phyloP scores from a whole-genome alignment of 1,139 yeast species.

The Yamadazyma sp. region DNA sequence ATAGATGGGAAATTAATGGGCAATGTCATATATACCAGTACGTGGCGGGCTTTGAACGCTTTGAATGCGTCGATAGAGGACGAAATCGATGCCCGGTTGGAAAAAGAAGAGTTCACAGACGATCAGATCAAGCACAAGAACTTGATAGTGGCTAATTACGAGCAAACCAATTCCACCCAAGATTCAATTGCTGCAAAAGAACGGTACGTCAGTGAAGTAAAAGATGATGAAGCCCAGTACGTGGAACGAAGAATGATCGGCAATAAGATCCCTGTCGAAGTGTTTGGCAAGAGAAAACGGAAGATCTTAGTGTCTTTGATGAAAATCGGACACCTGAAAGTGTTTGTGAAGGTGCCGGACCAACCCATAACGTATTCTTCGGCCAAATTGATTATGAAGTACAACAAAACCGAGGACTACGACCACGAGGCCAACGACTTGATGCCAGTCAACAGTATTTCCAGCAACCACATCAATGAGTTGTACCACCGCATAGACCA shows the following conservation, averaged over 20 bases:
- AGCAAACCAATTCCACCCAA: constrained; percentile 9
- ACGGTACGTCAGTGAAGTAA: constrained; percentile 6
- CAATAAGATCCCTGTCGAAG: constrained; percentile 19
- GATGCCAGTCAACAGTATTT: constrained; percentile 20
- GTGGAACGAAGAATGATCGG: constrained; percentile 31
- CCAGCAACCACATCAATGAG: constrained; percentile 27
- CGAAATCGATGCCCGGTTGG: constrained; percentile 36
- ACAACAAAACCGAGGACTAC: constrained; percentile 23
- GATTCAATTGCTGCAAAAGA: constrained; percentile 14
- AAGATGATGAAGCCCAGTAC: constrained; percentile 18
- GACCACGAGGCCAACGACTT: constrained; percentile 13
- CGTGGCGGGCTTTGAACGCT: constrained; percentile 36
- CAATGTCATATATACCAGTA: constrained; percentile 23
- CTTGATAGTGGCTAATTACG: constrained; percentile 18
- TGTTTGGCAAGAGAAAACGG: constrained; percentile 42
- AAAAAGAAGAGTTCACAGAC: constrained; percentile 25
- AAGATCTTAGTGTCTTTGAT: constrained; percentile 34
- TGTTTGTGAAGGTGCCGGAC: constrained; percentile 35
- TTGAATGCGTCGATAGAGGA: constrained; percentile 32
- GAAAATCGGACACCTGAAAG: constrained; percentile 35
- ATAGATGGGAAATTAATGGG: constrained; percentile 37
- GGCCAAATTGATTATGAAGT: constrained; percentile 39
- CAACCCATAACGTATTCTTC: constrained; percentile 38
- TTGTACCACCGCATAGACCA: constrained; percentile 31
- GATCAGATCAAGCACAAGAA: constrained; percentile 38